Base-by-base conservation (phyloP, 495 filamentous ascomycete species). In the Apiosordaria backusii region DNA sequence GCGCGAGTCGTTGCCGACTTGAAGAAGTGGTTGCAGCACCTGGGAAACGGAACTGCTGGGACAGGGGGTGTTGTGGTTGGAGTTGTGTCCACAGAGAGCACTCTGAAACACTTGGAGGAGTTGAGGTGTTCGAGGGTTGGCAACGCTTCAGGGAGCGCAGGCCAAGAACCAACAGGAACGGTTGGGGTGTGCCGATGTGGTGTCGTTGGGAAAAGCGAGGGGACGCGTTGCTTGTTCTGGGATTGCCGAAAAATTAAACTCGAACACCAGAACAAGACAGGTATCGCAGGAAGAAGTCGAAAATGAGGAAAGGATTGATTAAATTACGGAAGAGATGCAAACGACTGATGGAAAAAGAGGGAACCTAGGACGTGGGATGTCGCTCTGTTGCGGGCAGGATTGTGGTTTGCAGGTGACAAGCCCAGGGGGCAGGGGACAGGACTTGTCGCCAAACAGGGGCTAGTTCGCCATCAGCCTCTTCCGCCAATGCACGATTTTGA, bases 51-150 rank as follows among this genome's bases (percentile, higher is more conserved):
- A 19, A 64, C 4, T 40, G 10, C 40, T 26, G 68, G 18, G 35
- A 69, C 68, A 63, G 65, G 71, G 63, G 65, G 65, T 68, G 69
- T 69, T 68, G 65, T 72, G 72, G 60, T 68, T 66, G 67, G 57
- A 61, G 68, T 67, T 72, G 61, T 74, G 71, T 69, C 74, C 66
- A 71, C 71, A 61, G 75, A 70, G 71, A 74, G 68, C 63, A 71
- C 69, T 74, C 78, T 81, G 79, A 81, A 82, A 83, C 78, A 79
- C 72, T 68, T 63, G 60, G 76, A 77, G 75, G 72, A 74, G 76
- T 71, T 78, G 77, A 73, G 75, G 72, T 66, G 71, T 74, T 78
- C 66, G 76, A 73, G 70, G 61, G 70, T 67, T 67, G 61, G 57
- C 67, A 69, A 68, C 65, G 62, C 60, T 68, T 26, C 65, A 35